phyloP scores from a whole-genome alignment of 768 basidiomycete species.

The Pulveroboletus sp. region DNA sequence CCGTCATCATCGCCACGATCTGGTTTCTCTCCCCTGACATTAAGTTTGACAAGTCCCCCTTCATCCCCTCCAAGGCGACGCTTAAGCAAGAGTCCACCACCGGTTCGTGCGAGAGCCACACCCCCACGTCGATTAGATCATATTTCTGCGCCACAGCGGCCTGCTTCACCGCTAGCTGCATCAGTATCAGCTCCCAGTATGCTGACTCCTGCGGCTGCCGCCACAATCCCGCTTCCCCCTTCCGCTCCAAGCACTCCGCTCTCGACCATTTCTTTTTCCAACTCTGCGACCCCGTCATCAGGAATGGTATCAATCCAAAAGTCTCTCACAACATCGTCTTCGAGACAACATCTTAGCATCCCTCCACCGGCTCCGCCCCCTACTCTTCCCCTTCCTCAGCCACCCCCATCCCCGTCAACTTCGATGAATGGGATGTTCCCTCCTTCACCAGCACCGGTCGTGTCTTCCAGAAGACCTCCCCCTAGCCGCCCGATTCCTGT shows the following conservation, averaged over 20 bases:
- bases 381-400: constrained; percentile 29
- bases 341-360: constrained; percentile 28
- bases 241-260: constrained; percentile 21
- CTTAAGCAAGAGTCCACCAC: constrained; percentile 29
- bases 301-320: constrained; percentile 7
- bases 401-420: constrained; percentile 17
- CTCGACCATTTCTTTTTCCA: constrained; percentile 13
- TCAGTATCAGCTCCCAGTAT: constrained; percentile 5
- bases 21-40: constrained; percentile 26
- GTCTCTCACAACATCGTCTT: constrained; percentile 8
- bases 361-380: constrained; percentile 32
- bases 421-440: not conserved
- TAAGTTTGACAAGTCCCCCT: constrained; percentile 21
- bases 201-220: constrained; percentile 3
- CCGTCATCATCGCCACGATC: constrained; percentile 29
- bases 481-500: constrained; percentile 18
- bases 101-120: constrained; percentile 7
- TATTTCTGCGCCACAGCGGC: not conserved
- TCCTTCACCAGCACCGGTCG: not conserved
- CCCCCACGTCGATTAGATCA: constrained; percentile 12
- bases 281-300: not conserved
- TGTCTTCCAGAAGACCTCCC: constrained; percentile 8
- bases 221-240: constrained; percentile 13
- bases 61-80: constrained; percentile 17
- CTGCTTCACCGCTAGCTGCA: constrained; percentile 10